Evolutionary conservation across 2,329 filamentous ascomycete genomes (phyloP).

Genomic region (Corniculantispora saksenae): DNA sequence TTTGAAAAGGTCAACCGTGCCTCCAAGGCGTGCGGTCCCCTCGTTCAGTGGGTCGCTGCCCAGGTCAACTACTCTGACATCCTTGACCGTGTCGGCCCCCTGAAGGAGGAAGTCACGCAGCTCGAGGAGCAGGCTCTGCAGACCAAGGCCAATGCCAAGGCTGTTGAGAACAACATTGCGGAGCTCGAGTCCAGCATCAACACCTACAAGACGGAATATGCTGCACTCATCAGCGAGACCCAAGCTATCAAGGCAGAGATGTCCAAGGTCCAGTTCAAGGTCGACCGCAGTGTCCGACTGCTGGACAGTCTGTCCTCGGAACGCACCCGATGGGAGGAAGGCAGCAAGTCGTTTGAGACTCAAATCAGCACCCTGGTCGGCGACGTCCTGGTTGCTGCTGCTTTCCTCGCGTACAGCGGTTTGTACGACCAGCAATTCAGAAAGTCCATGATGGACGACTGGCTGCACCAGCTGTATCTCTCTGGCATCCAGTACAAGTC

Average conservation of each 20-base stretch:
- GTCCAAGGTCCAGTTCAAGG: conserved; percentile 95
- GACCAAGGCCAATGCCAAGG: conserved; percentile 90
- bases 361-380: conserved; percentile 96
- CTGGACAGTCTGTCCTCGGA: conserved; percentile 95
- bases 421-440: conserved; percentile 98
- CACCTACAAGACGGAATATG: conserved; percentile 95
- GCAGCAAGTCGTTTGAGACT: conserved; percentile 96
- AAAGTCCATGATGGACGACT: conserved; percentile 97
- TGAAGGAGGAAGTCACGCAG: conserved; percentile 84
- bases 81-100: conserved; percentile 85
- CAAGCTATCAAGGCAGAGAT: conserved; percentile 97
- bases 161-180: conserved; percentile 83
- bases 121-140: conserved; percentile 87
- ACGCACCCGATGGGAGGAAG: conserved; percentile 89
- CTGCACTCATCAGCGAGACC: conserved; percentile 91
- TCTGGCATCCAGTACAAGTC: conserved; percentile 94
- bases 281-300: conserved; percentile 90
- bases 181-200: conserved; percentile 87
- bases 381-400: conserved; percentile 93
- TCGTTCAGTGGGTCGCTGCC: conserved; percentile 95
- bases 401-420: conserved; percentile 94
- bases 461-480: conserved; percentile 87
- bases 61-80: conserved; percentile 99
- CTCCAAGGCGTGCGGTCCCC: conserved; percentile 92
- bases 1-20: conserved; percentile 95